Conservation (phyloP, 2,329 filamentous ascomycete genomes). For the Amauroascus niger region DNA sequence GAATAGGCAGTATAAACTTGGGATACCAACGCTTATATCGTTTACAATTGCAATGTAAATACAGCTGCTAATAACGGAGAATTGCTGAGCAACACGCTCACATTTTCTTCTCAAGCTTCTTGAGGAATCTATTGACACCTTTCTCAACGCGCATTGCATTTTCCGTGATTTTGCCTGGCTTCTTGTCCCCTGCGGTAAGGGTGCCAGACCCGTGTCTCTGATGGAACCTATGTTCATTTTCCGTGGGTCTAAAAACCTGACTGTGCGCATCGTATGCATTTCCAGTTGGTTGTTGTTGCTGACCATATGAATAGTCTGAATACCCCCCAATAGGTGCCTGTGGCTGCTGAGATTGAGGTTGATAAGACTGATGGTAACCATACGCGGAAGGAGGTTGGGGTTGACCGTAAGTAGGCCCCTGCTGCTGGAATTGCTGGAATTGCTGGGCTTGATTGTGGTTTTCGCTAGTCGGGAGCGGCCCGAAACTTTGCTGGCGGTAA, state of each 20-base stretch:
- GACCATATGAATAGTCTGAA: conserved; percentile 36
- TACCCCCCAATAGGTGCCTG: conserved; percentile 30
- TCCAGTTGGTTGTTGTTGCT: conserved; percentile 21
- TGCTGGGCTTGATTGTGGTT: conserved; percentile 9
- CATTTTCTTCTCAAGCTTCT: conserved; percentile 28
- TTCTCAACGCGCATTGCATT: conserved; percentile 27
- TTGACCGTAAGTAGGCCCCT: conserved; percentile 7
- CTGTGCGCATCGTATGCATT: conserved; percentile 37
- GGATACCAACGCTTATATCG: not conserved
- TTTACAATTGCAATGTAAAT: not conserved
- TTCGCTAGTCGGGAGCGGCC: conserved; percentile 10
- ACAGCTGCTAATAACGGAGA: too few relatives aligned
- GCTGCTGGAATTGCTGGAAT: conserved; percentile 15
- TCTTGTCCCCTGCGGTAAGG: conserved; percentile 12
- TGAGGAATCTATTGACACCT: conserved; percentile 28
- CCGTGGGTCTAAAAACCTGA: conserved; percentile 40
- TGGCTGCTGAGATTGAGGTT: not conserved
- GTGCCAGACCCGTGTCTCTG: conserved; percentile 27
- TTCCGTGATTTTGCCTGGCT: conserved; percentile 20
- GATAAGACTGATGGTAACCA: conserved; percentile 24
- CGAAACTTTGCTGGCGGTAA: conserved; percentile 26
- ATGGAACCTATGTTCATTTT: conserved; percentile 32
- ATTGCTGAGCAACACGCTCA: not conserved
- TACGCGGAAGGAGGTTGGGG: conserved; percentile 31
- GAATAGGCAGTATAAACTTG: too few relatives aligned